phyloP scores from a whole-genome alignment of 306 rosid genomes.

The Lupinus albus region DNA sequence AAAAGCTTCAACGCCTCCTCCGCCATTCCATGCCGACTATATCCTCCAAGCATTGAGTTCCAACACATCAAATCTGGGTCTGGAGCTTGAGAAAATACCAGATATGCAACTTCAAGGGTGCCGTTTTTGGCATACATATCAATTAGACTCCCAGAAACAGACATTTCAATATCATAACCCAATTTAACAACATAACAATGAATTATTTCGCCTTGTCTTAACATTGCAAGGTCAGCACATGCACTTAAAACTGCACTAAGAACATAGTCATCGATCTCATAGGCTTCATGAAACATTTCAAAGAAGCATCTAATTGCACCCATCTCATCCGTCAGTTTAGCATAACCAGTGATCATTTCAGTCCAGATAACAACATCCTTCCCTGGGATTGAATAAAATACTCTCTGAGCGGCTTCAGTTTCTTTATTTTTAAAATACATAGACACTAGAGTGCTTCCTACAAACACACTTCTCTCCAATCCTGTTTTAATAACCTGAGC shows the following conservation, averaged over 20 bases:
- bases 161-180: conserved; percentile 65
- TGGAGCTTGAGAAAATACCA: conserved; percentile 57
- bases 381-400: conserved; percentile 52
- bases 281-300: conserved; percentile 60
- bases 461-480: conserved; percentile 57
- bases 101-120: conserved; percentile 55
- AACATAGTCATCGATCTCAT: conserved; percentile 59
- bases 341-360: conserved; percentile 73
- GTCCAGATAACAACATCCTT: conserved; percentile 88
- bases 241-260: conserved; percentile 73
- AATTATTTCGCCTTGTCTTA: conserved; percentile 78
- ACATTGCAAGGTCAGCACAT: conserved; percentile 74
- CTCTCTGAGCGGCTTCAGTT: conserved; percentile 55
- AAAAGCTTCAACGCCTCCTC: conserved; percentile 66
- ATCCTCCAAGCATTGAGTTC: conserved; percentile 95
- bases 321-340: conserved; percentile 57
- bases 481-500: conserved; percentile 69
- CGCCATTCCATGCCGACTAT: conserved; percentile 75
- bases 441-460: conserved; percentile 71
- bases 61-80: conserved; percentile 79
- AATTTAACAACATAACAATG: conserved; percentile 68
- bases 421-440: conserved; percentile 73
- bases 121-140: conserved; percentile 93
- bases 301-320: conserved; percentile 57
- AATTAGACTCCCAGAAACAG: conserved; percentile 76